Conservation (phyloP, 2,329 filamentous ascomycete genomes). For the Neoascochyta sp. region DNA sequence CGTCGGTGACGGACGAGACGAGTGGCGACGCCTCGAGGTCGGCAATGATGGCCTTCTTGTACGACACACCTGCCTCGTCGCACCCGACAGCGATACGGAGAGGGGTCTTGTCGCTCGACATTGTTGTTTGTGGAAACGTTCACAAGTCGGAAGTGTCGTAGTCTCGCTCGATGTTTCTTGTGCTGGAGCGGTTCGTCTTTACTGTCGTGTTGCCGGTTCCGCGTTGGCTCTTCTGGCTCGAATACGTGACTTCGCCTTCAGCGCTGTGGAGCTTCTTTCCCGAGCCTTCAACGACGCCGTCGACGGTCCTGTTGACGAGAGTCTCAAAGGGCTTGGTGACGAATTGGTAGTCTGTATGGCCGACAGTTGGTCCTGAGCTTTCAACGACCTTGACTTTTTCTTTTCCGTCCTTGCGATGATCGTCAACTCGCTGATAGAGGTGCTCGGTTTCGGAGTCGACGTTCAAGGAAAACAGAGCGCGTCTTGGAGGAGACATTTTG, state of each 20-base stretch:
- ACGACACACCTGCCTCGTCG: conserved; percentile 70
- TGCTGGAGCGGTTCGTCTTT: conserved; percentile 7
- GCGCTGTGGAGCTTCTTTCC: conserved; percentile 21
- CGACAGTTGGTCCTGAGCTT: conserved; percentile 31
- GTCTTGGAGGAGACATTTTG: conserved; percentile 25
- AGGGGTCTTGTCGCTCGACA: conserved; percentile 13
- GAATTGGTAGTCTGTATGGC: conserved; percentile 30
- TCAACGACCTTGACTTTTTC: conserved; percentile 37
- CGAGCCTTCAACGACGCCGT: conserved; percentile 28
- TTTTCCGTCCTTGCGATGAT: conserved; percentile 31
- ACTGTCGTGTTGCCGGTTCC: conserved; percentile 8
- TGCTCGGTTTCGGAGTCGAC: conserved; percentile 41
- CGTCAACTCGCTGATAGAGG: conserved; percentile 36
- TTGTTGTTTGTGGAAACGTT: conserved; percentile 2
- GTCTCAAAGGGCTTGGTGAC: conserved; percentile 39
- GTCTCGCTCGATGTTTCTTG: conserved; percentile 18
- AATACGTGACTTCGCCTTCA: conserved; percentile 22
- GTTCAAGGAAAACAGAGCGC: conserved; percentile 38
- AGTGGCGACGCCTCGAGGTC: conserved; percentile 65
- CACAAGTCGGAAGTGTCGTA: conserved; percentile 36
- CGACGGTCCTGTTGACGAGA: conserved; percentile 28
- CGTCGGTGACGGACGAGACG: conserved; percentile 67
- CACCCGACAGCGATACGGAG: conserved; percentile 61
- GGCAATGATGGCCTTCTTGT: conserved; percentile 74
- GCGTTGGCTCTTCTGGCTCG: conserved; percentile 9